phyloP scores from a whole-genome alignment of 2,329 filamentous ascomycete species.

The Sporothrix humicola region DNA sequence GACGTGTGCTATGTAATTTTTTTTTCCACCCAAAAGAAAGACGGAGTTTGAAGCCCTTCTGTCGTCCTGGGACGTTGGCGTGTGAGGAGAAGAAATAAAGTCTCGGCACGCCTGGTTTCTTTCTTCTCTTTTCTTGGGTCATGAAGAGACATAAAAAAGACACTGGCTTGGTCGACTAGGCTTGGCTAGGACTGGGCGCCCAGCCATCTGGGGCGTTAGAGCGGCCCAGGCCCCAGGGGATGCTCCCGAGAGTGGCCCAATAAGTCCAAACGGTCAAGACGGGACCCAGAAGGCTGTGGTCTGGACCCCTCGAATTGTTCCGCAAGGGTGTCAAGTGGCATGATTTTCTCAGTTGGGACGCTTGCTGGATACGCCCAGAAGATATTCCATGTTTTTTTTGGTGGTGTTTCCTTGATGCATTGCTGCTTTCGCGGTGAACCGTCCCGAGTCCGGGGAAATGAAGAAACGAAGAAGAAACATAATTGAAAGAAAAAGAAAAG shows the following conservation, averaged over 20 bases:
- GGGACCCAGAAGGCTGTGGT: conserved; percentile 16
- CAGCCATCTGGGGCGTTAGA: background rate
- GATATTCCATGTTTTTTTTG: background rate
- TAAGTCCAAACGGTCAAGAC: background rate
- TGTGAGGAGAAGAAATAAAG: background rate
- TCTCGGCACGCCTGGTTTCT: background rate
- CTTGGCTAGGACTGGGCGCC: conserved; percentile 15
- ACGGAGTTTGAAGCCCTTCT: too few species aligned
- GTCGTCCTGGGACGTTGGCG: background rate
- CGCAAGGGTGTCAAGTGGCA: conserved; percentile 18
- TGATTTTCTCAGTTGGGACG: background rate
- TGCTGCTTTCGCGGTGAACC: background rate
- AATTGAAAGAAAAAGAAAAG: too few species aligned
- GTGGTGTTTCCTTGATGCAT: too few species aligned
- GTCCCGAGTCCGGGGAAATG: too few species aligned
- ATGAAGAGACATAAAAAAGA: background rate
- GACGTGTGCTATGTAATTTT: background rate
- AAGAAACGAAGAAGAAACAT: too few species aligned
- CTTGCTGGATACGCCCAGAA: background rate
- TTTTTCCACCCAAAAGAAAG: background rate
- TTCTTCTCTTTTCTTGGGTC: too few species aligned
- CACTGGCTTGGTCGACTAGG: background rate
- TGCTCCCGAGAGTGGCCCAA: background rate
- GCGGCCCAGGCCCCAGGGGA: conserved; percentile 14
- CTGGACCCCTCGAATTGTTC: conserved; percentile 19